Evolutionary conservation across 768 basidiomycete genomes (phyloP), one percentile per base, ranked within the genome.

Genomic region (Suillus plorans): DNA sequence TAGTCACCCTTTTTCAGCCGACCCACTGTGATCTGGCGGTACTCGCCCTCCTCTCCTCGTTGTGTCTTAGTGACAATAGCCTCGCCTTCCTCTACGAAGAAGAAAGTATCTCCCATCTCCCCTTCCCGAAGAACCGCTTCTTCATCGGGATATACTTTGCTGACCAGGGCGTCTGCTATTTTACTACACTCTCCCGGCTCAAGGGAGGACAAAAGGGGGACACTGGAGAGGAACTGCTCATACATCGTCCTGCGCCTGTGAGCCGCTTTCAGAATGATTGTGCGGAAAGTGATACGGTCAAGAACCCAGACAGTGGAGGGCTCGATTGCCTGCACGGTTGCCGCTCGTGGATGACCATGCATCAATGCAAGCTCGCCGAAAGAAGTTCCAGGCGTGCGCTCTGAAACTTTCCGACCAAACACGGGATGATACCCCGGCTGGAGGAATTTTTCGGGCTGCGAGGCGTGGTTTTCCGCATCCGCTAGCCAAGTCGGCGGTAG

Each of bases 311-410:
- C 82, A 10, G 90, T 94, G 31, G 89, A 92, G 1, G 86, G 80
- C 63, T 92, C 89, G 53, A 91, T 86, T 12, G 97, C 89, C 44
- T 97, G 80, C 52, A 99, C 96, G 9, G 94, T 95, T 18, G 97
- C 97, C 22, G 95, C 94, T 39, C 97, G 92, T 47, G 94, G 93
- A 69, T 97, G 95, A 41, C 94, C 95, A 79, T 99, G 97, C 97
- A 99, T 98, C 69, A 99, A 80, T 37, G 97, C 97, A 63, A 99
- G 84, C 78, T 99, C 97, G 52, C 97, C 97, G 66, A 99, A 98
- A 52, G 91, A 95, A 65, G 84, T 87, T 4, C 95, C 95, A 1
- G 92, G 88, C 53, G 82, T 84, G 82, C 92, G 95, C 64, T 93
- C 91, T 61, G 89, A 86, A 2, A 98, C 97, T 74, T 91, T 88